Conservation (phyloP, 805 yeast species). For the Nakazawaea ernobii region DNA sequence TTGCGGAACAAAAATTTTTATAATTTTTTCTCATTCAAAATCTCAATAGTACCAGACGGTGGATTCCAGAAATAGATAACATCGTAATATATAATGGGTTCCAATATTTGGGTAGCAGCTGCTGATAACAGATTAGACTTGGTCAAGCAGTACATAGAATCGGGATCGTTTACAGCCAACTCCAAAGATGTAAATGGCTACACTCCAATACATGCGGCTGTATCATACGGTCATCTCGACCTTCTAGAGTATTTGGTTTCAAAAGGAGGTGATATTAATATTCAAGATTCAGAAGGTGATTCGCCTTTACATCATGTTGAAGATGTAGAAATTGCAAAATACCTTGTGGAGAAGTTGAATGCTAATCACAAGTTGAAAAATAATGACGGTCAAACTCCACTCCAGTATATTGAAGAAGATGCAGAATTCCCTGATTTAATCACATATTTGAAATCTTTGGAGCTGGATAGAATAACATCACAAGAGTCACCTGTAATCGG, state of each 20-base stretch:
- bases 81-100: slow-evolving; percentile 13
- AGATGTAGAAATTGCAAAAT: slow-evolving; percentile 55
- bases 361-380: slow-evolving; percentile 66
- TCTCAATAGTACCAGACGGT: no score
- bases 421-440: slow-evolving; percentile 79
- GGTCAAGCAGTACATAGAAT: slow-evolving; percentile 51
- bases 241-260: slow-evolving; percentile 51
- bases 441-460: slow-evolving; percentile 47
- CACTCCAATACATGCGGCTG: slow-evolving; percentile 97
- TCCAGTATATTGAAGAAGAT: slow-evolving; percentile 74
- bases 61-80: no score
- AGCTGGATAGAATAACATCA: slow-evolving; percentile 23
- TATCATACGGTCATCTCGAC: slow-evolving; percentile 80
- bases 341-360: slow-evolving; percentile 57
- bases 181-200: slow-evolving; percentile 89
- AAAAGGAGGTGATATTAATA: slow-evolving; percentile 73
- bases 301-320: slow-evolving; percentile 93
- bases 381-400: slow-evolving; percentile 69
- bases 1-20: background rate
- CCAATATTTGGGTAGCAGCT: slow-evolving; percentile 92
- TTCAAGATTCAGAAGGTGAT: slow-evolving; percentile 87
- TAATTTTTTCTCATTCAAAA: no score
- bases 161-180: slow-evolving; percentile 56
- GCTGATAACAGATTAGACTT: slow-evolving; percentile 67
- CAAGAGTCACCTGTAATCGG: background rate